phyloP scores from a whole-genome alignment of 192 early-diverging fungal genomes.

The Coemansia interrupta region DNA sequence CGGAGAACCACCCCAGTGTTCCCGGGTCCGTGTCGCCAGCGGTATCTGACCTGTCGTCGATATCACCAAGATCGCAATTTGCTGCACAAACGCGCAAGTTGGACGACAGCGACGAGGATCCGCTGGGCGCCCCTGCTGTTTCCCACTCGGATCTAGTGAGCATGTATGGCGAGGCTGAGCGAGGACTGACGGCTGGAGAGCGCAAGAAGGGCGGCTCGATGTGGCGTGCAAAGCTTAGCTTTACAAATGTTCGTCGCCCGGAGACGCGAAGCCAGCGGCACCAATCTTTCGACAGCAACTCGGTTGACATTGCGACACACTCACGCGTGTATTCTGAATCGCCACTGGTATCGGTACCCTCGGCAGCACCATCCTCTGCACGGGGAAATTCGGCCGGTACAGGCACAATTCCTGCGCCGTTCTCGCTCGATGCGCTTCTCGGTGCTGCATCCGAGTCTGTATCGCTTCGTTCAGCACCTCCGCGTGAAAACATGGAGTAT shows the following conservation, averaged over 20 bases:
- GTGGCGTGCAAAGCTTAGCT: constrained; percentile 48
- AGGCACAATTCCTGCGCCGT: constrained; percentile 2
- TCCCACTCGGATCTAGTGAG: constrained; percentile 1
- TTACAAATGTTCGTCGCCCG: constrained; percentile 42
- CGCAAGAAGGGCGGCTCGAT: constrained; percentile 36
- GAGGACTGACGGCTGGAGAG: constrained; percentile 10
- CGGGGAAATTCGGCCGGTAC: constrained; percentile 9
- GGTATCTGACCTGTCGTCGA: background rate
- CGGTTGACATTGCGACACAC: constrained; percentile 39
- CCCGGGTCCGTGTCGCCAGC: background rate
- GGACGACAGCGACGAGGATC: background rate
- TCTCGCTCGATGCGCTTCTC: constrained; percentile 16
- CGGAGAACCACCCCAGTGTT: background rate
- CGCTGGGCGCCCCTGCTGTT: background rate
- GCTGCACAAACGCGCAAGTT: background rate
- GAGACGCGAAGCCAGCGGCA: constrained; percentile 41
- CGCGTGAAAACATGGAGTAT: background rate
- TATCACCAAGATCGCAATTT: background rate
- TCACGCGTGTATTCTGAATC: constrained; percentile 35
- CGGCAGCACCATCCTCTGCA: constrained; percentile 24
- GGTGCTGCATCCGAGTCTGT: background rate
- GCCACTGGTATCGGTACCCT: constrained; percentile 39
- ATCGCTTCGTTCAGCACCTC: background rate
- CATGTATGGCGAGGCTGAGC: constrained; percentile 7
- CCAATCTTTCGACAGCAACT: constrained; percentile 43